Evolutionary conservation across 176 grass and related monocot genomes (phyloP).

Genomic region (sorghum (Sorghum bicolor)): DNA sequence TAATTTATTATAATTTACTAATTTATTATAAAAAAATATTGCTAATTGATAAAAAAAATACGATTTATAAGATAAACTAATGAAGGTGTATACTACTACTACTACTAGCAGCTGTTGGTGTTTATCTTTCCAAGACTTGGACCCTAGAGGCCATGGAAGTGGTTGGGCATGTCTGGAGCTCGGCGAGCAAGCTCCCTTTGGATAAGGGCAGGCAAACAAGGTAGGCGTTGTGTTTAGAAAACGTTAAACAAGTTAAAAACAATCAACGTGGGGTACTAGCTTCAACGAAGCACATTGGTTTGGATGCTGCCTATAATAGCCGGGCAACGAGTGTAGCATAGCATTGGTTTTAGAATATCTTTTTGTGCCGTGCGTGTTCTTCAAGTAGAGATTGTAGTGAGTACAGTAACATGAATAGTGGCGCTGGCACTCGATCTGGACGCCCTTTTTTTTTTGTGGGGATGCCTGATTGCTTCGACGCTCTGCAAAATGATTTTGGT

Average conservation of each 20-base stretch:
- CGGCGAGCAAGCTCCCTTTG: not conserved
- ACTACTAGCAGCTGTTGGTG: too few species aligned
- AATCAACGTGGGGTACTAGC: not conserved
- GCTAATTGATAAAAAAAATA: too few species aligned
- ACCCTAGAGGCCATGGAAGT: not conserved
- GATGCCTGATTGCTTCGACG: not conserved
- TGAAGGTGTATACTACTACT: too few species aligned
- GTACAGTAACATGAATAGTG: constrained; percentile 12
- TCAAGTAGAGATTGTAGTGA: not conserved
- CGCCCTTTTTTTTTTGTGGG: not conserved
- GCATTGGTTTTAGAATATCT: not conserved
- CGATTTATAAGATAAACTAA: too few species aligned
- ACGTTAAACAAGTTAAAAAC: not conserved
- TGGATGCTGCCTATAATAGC: not conserved
- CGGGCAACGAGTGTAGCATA: not conserved
- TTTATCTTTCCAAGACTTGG: not conserved
- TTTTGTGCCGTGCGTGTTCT: not conserved
- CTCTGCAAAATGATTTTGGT: constrained; percentile 32
- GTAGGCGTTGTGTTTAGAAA: not conserved
- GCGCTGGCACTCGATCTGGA: constrained; percentile 6
- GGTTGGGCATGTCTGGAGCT: constrained; percentile 6
- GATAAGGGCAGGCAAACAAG: not conserved
- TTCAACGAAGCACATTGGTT: not conserved
- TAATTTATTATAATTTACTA: too few species aligned
- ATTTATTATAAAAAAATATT: too few species aligned